Evolutionary conservation across 805 yeast species (phyloP), one percentile per base, ranked within the genome.

Genomic region (Jamesozyma piceae): DNA sequence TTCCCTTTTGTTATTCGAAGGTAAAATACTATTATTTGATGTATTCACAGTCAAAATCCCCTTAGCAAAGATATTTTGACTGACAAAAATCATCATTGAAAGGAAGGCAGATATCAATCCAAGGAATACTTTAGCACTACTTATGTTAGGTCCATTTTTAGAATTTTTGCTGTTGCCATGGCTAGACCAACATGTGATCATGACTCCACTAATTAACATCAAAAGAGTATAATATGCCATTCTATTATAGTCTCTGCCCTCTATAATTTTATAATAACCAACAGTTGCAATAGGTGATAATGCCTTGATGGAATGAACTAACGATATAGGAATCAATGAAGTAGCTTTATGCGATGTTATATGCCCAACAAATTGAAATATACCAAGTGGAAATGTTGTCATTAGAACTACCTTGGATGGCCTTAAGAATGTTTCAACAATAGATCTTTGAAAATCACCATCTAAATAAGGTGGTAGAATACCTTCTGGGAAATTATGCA

Each of bases 221-320:
- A 81, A 52, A 55, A 90, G 68, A 1, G 97, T 83, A 40, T 80
- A 49, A 57, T 90, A 90, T 2, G 97, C 88, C 53, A 74, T 70
- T 9, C 54, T 39, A 42, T 72, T 71, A 69, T 84, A 90, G 37
- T 67, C 64, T 38, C 69, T 73, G 26, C 72, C 68, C 57, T 81
- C 82, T 31, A 81, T 42, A 11, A 79, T 46, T 49, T 83, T 71
- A 64, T 88, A 88, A 35, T 85, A 84, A 26, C 77, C 62, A 11
- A 92, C 97, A 0, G 97, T 90, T 38, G 86, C 75, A 21, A 90
- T 69, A 2, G 98, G 98, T 27, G 95, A 81, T 31, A 90, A 68
- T 2, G 96, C 92, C 66, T 92, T 92, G 52, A 90, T 80, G 8
- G 97, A 88, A 62, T 90, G 97, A 18, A 92, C 97, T 49, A 89